These are phyloP conservation scores for Xylaria grammica DNA, from an alignment of 495 filamentous ascomycete genomes.

Conservation along the genomic window DNA sequence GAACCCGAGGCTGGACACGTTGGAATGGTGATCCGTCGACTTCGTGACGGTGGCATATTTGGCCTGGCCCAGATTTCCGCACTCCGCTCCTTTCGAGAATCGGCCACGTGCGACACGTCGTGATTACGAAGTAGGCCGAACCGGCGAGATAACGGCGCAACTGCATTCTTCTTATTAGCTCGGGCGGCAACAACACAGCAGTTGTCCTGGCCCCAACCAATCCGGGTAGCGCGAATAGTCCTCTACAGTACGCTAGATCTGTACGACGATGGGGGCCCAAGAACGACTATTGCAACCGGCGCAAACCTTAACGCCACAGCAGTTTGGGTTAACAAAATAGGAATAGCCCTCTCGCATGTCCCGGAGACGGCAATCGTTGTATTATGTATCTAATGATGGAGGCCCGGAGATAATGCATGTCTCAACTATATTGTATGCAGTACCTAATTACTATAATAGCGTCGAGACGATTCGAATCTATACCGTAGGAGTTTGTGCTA, in stretches of 20 bases:
- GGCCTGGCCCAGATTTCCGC: not conserved
- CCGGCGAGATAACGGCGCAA: conserved; percentile 4
- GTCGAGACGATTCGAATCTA: too few relatives aligned
- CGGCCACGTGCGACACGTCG: not conserved
- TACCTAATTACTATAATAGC: too few relatives aligned
- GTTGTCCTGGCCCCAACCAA: not conserved
- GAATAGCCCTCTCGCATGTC: conserved; percentile 10
- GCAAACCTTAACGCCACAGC: conserved; percentile 19
- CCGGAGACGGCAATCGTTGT: too few relatives aligned
- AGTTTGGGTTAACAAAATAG: not conserved
- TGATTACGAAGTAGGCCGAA: not conserved
- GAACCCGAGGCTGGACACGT: not conserved
- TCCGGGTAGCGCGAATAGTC: not conserved
- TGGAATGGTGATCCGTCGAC: not conserved
- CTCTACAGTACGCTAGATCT: not conserved
- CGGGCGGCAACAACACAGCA: not conserved
- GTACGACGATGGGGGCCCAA: not conserved
- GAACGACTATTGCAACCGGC: not conserved
- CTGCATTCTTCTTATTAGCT: not conserved
- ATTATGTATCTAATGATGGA: too few relatives aligned
- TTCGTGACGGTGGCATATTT: too few relatives aligned
- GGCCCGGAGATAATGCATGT: too few relatives aligned
- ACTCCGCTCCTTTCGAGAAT: not conserved
- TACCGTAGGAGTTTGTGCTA: too few relatives aligned
- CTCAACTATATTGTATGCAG: too few relatives aligned